A percentile compares a stretch with the other conserved stretches of the same genome.
Evolutionary conservation across 2,329 filamentous ascomycete species (phyloP).

Genomic region (Ceratocystis eucalypticola): DNA sequence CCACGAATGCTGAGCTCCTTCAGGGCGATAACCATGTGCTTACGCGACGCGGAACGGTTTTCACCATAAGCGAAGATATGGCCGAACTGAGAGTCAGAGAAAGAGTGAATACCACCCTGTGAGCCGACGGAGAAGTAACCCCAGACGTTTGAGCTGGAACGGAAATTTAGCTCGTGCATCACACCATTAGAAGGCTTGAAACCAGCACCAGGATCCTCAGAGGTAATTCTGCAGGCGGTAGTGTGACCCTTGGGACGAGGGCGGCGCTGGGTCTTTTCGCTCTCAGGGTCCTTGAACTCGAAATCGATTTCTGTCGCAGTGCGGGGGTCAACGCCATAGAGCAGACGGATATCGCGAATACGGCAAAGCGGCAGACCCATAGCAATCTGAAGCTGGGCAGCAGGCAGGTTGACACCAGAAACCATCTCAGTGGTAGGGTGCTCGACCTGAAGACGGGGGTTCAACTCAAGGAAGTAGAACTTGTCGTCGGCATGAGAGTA

Average conservation of each 20-base stretch:
- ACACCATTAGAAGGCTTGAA: constrained; percentile 99
- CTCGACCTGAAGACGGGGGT: constrained; percentile 98
- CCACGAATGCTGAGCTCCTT: constrained; percentile 99
- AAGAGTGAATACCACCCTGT: constrained; percentile 93
- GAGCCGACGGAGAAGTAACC: constrained; percentile 99
- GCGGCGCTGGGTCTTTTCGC: constrained; percentile 70
- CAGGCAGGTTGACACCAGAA: constrained; percentile 89
- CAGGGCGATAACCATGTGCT: constrained; percentile 97
- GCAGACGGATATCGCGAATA: constrained; percentile 86
- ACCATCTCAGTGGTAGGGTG: constrained; percentile 99
- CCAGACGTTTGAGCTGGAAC: constrained; percentile 97
- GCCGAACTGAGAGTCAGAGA: constrained; percentile 97
- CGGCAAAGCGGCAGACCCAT: constrained; percentile 96
- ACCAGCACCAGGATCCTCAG: constrained; percentile 94
- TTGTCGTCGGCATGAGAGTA: constrained; percentile 97
- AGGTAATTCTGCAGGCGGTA: constrained; percentile 97
- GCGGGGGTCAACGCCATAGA: constrained; percentile 91
- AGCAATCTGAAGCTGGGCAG: constrained; percentile 93
- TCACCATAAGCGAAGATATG: constrained; percentile 99
- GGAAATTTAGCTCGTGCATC: constrained; percentile 98
- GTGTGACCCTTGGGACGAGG: constrained; percentile 93
- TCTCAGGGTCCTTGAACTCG: constrained; percentile 79
- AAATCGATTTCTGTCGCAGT: constrained; percentile 84
- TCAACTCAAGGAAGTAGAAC: constrained; percentile 98
- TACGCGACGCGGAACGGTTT: constrained; percentile 87